These are phyloP conservation scores for Pythium rhizo-oryzae DNA, from an alignment of 352 stramenopile genomes.

Conservation along the genomic window DNA sequence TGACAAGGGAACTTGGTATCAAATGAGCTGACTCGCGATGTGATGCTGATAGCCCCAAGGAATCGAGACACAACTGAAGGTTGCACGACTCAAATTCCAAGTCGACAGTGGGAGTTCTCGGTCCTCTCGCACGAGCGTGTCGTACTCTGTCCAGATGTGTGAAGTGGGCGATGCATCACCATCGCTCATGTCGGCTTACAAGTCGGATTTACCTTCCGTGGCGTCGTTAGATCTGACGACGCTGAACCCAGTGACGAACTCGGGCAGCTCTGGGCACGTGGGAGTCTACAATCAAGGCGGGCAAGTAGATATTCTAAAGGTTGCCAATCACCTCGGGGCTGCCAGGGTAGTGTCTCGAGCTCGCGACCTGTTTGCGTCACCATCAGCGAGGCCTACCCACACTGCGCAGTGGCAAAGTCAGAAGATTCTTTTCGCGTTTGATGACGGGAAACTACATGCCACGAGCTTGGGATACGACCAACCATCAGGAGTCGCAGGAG, in stretches of 20 bases:
- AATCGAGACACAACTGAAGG: constrained; percentile 47
- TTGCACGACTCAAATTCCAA: constrained; percentile 64
- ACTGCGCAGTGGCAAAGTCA: constrained; percentile 12
- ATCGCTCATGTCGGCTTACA: constrained; percentile 43
- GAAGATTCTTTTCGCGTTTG: constrained; percentile 22
- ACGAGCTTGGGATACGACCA: background rate
- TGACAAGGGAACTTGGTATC: background rate
- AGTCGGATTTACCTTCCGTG: background rate
- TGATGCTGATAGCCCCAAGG: constrained; percentile 30
- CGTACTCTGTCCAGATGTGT: constrained; percentile 61
- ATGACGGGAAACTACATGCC: constrained; percentile 14
- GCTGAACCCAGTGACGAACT: background rate
- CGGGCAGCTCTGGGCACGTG: background rate
- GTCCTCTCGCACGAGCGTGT: constrained; percentile 27
- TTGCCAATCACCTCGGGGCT: constrained; percentile 8
- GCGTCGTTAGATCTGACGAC: constrained; percentile 4
- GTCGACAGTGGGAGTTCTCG: constrained; percentile 33
- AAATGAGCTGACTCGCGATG: background rate
- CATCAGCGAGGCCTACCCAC: background rate
- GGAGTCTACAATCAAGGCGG: constrained; percentile 6
- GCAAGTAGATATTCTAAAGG: constrained; percentile 19
- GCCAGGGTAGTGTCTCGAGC: constrained; percentile 9
- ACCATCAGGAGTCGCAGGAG: background rate
- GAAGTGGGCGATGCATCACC: constrained; percentile 49
- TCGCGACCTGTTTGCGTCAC: background rate